Percentiles rank a stretch among this genome's conserved stretches.
Conservation (phyloP, 139 green algal species). For the Raphidocelis subcapitata region DNA sequence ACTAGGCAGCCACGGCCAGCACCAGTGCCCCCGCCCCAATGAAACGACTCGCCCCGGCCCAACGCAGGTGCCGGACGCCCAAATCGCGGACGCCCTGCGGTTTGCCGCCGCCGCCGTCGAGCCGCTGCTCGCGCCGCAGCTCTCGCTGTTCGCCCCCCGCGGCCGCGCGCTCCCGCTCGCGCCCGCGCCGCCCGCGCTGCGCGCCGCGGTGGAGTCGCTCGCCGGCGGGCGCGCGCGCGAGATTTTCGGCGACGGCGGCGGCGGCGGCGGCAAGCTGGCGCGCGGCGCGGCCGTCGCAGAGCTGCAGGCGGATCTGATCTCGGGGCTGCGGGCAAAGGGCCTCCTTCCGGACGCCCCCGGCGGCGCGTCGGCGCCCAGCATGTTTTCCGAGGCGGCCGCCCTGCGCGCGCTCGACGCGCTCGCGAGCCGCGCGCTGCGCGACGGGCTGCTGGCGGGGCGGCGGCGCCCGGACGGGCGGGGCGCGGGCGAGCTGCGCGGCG, state of each 20-base stretch:
- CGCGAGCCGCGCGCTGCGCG: constrained; percentile 9
- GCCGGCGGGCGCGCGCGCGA: background rate
- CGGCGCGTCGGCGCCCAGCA: background rate
- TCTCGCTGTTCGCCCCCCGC: constrained; percentile 16
- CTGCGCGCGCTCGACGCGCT: constrained; percentile 21
- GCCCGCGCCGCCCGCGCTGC: constrained; percentile 1
- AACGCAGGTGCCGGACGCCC: constrained; percentile 30
- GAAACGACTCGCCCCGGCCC: too few relatives aligned
- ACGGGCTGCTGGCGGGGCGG: constrained; percentile 24
- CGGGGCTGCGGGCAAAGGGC: constrained; percentile 4
- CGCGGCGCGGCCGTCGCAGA: background rate
- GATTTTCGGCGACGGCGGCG: background rate
- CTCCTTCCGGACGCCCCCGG: constrained; percentile 8
- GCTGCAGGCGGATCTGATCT: constrained; percentile 4
- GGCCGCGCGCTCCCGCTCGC: constrained; percentile 6
- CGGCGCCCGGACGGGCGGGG: constrained; percentile 43
- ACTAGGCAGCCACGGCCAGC: background rate
- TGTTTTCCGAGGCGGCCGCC: constrained; percentile 5
- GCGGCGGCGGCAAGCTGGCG: background rate
- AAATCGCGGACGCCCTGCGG: constrained; percentile 30
- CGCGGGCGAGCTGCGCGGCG: constrained; percentile 40
- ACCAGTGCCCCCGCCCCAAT: background rate
- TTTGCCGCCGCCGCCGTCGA: constrained; percentile 7
- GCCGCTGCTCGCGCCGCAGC: constrained; percentile 34
- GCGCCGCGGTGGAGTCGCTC: constrained; percentile 6